Evolutionary conservation across 305 asterid genomes (phyloP), one percentile per base, ranked within the genome.

Genomic region (Stenogyne calaminthoides): DNA sequence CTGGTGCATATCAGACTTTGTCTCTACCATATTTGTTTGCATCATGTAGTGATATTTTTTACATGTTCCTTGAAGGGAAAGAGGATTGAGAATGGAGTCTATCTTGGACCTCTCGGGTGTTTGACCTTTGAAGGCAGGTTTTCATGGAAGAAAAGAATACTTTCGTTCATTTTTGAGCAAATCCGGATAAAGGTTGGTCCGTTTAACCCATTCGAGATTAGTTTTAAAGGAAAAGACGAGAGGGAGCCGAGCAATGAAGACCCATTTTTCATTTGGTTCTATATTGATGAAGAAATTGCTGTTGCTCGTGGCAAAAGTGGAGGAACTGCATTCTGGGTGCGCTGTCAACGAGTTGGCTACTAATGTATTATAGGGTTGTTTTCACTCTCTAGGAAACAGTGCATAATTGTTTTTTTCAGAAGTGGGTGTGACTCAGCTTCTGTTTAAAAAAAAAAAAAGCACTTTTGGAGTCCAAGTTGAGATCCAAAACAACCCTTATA

Each of bases 311-410:
- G 98, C 32, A 83, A 81, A 77, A 86, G 98, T 71, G 97, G 98
- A 14, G 96, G 97, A 42, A 93, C 98, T 59, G 97, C 97, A n/a
- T 91, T 87, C 73, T 94, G 98, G 98, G 97, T 91, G 52, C 95
- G 98, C 6, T 88, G 95, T 74, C 71, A 69, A 69, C 83, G 87
- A 10, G 61, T 84, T 27, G 67, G 57, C 37, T 37, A 64, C 67
- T 69, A 67, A 49, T 42, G 10, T 49, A 14, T 46, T 51, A 39
- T n/a, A n/a, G n/a, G n/a, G n/a, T n/a, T n/a, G n/a, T n/a, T n/a
- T n/a, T n/a, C n/a, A n/a, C n/a, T n/a, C n/a, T n/a, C n/a, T n/a
- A n/a, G n/a, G n/a, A n/a, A n/a, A n/a, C n/a, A n/a, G n/a, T n/a
- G n/a, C n/a, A n/a, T n/a, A n/a, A n/a, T n/a, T n/a, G n/a, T n/a